phyloP scores from a whole-genome alignment of 2,329 filamentous ascomycete genomes.

The Fusarium stilboides region DNA sequence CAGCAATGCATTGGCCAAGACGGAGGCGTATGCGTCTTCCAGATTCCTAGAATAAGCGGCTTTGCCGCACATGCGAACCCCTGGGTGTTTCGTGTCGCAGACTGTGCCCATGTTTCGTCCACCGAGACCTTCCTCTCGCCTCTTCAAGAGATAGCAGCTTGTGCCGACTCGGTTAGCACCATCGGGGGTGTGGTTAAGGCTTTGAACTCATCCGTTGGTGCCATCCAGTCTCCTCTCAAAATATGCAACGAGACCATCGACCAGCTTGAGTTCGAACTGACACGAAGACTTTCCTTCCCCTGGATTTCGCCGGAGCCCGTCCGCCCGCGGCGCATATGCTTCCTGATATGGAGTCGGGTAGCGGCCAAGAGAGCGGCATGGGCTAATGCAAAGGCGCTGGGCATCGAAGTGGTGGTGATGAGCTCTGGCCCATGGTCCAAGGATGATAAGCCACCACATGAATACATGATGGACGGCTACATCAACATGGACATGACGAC shows the following conservation, averaged over 20 bases:
- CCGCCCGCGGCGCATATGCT: neutral
- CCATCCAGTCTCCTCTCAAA: neutral
- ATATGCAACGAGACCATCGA: neutral
- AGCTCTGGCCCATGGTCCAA: neutral
- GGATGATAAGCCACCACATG: neutral
- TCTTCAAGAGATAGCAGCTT: neutral
- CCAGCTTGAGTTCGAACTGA: slow-evolving; percentile 4
- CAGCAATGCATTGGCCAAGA: neutral
- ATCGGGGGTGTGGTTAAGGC: neutral
- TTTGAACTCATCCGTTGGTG: neutral
- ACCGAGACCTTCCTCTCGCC: neutral
- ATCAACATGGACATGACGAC: slow-evolving; percentile 3
- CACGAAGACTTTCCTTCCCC: neutral
- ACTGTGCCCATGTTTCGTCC: neutral
- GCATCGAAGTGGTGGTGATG: neutral
- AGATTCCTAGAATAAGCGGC: neutral
- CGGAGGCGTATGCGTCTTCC: neutral
- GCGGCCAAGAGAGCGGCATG: slow-evolving; percentile 4
- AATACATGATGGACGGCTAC: slow-evolving; percentile 1
- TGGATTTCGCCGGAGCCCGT: neutral
- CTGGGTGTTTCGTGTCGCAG: slow-evolving; percentile 1
- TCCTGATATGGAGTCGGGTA: slow-evolving; percentile 8
- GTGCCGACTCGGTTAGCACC: neutral
- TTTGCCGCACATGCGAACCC: neutral
- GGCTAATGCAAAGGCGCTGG: neutral